These are phyloP conservation scores for Huntiella omanensis DNA, from an alignment of 2,329 filamentous ascomycete species.

Conservation along the genomic window DNA sequence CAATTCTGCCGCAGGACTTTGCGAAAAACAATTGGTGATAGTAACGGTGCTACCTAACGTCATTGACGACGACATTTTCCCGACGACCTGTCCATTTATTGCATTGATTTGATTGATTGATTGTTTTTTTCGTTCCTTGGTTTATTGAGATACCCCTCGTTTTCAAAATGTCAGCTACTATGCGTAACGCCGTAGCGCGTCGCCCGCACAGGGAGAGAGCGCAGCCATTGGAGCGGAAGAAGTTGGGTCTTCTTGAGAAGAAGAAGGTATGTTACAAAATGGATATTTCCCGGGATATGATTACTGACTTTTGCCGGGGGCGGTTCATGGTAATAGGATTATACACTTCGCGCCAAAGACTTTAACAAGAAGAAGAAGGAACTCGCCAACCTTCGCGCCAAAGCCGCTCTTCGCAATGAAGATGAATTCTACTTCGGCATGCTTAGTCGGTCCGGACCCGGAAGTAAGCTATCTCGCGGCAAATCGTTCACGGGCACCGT, in stretches of 20 bases:
- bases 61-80: too few relatives aligned
- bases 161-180: constrained; percentile 30
- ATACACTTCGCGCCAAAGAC: constrained; percentile 44
- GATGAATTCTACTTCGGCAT: constrained; percentile 60
- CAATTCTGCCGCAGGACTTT: too few relatives aligned
- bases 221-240: constrained; percentile 64
- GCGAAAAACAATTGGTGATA: too few relatives aligned
- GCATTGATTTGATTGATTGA: too few relatives aligned
- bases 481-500: constrained; percentile 36
- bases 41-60: too few relatives aligned
- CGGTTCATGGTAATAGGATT: constrained; percentile 27
- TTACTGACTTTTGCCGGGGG: not conserved
- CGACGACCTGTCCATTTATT: too few relatives aligned
- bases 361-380: constrained; percentile 46
- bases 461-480: constrained; percentile 28
- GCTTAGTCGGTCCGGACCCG: constrained; percentile 40
- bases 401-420: constrained; percentile 47
- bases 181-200: constrained; percentile 50
- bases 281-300: not conserved
- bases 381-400: constrained; percentile 39
- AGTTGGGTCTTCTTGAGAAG: constrained; percentile 87
- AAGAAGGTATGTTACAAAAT: constrained; percentile 45
- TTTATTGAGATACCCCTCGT: too few relatives aligned
- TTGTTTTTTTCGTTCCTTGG: too few relatives aligned
- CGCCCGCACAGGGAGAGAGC: constrained; percentile 81